A percentile compares a stretch with the other conserved stretches of the same genome.
Conservation (phyloP, 306 rosid species). For the Betula pendula region DNA sequence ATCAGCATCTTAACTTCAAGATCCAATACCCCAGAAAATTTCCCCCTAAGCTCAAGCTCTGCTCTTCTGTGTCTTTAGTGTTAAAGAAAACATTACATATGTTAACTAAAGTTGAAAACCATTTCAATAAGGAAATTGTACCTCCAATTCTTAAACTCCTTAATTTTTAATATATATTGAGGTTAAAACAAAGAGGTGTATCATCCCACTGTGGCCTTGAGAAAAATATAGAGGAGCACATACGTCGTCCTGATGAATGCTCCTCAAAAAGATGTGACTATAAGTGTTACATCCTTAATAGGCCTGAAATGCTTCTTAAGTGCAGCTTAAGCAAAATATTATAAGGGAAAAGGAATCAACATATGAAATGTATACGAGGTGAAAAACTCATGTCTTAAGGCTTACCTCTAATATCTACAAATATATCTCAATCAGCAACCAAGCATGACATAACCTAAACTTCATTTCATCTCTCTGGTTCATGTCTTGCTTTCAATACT, state of each 20-base stretch:
- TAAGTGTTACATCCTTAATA: background rate
- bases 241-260: background rate
- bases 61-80: background rate
- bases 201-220: background rate
- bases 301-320: background rate
- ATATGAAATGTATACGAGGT: background rate
- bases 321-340: slow-evolving; percentile 1
- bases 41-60: background rate
- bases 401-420: slow-evolving; percentile 1
- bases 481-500: background rate
- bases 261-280: background rate
- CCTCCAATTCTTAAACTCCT: background rate
- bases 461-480: background rate
- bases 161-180: background rate
- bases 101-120: background rate
- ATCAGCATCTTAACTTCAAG: background rate
- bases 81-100: background rate
- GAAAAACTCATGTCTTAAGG: background rate
- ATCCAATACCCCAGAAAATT: background rate
- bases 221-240: background rate
- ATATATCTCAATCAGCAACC: background rate
- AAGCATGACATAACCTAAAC: slow-evolving; percentile 5
- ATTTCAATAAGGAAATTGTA: background rate
- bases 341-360: background rate
- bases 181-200: background rate